These are phyloP conservation scores for Rhododendron molle DNA, from an alignment of 148 eudicot genomes.

Conservation along the genomic window DNA sequence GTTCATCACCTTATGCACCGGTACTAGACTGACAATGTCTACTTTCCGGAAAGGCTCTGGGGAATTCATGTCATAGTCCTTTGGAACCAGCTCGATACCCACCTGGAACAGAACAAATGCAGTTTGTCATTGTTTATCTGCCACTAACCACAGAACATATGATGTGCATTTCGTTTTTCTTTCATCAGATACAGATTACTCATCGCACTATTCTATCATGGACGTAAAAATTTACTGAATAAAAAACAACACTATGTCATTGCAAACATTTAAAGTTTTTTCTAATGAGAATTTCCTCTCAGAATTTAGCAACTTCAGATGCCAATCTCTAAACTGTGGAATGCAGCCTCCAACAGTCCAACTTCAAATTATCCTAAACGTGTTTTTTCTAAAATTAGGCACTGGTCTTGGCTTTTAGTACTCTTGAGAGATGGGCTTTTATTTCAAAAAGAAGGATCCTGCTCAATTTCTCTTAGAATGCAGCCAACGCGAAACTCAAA, in stretches of 20 bases:
- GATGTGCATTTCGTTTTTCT: neutral
- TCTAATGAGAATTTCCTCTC: neutral
- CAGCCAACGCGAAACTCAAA: neutral
- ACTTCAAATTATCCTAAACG: neutral
- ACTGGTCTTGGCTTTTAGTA: neutral
- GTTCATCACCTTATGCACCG: slow-evolving; percentile 87
- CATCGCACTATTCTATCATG: neutral
- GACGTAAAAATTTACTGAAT: neutral
- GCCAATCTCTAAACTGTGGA: neutral
- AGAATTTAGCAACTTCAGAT: neutral
- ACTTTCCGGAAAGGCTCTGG: slow-evolving; percentile 66
- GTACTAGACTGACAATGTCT: slow-evolving; percentile 84
- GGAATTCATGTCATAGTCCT: slow-evolving; percentile 96
- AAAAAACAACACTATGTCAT: neutral
- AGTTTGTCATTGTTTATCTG: neutral
- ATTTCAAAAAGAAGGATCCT: neutral
- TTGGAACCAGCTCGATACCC: slow-evolving; percentile 92
- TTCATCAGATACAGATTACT: neutral
- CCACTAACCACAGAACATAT: neutral
- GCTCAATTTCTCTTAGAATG: neutral
- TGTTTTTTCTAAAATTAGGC: neutral
- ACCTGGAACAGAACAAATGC: slow-evolving; percentile 43
- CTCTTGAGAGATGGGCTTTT: neutral
- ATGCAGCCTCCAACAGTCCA: neutral
- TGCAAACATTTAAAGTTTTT: neutral